phyloP scores from a whole-genome alignment of 306 rosid genomes.

The Inga laurina region DNA sequence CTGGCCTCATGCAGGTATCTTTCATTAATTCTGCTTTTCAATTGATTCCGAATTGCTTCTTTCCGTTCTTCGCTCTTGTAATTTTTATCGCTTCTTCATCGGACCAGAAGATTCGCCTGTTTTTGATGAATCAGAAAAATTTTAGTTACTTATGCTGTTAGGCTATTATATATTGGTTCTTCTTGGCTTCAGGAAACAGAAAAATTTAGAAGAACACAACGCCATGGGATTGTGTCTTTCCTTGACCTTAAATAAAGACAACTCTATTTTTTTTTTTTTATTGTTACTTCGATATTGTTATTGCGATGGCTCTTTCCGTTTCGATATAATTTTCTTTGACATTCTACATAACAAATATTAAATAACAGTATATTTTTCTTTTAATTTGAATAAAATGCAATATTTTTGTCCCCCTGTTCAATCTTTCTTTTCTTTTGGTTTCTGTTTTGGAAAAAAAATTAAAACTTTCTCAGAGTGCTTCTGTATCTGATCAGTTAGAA shows the following conservation, averaged over 20 bases:
- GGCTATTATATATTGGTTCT: background rate
- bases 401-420: background rate
- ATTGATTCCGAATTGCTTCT: conserved; percentile 6
- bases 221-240: background rate
- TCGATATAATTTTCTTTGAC: background rate
- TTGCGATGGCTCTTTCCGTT: background rate
- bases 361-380: background rate
- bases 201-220: background rate
- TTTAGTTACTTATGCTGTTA: background rate
- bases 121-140: background rate
- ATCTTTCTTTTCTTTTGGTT: background rate
- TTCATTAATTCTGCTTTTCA: conserved; percentile 13
- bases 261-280: background rate
- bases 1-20: conserved; percentile 22
- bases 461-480: background rate
- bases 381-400: background rate
- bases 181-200: background rate
- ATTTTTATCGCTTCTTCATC: background rate
- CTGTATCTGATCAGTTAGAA: background rate
- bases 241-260: background rate
- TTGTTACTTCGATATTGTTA: background rate
- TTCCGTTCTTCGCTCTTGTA: background rate
- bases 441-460: background rate
- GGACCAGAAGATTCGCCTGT: background rate
- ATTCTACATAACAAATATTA: background rate